Percentiles rank a stretch among this genome's conserved stretches.
These are phyloP conservation scores for Plenodomus biglobosus DNA, from an alignment of 2,329 filamentous ascomycete species.

Conservation along the genomic window DNA sequence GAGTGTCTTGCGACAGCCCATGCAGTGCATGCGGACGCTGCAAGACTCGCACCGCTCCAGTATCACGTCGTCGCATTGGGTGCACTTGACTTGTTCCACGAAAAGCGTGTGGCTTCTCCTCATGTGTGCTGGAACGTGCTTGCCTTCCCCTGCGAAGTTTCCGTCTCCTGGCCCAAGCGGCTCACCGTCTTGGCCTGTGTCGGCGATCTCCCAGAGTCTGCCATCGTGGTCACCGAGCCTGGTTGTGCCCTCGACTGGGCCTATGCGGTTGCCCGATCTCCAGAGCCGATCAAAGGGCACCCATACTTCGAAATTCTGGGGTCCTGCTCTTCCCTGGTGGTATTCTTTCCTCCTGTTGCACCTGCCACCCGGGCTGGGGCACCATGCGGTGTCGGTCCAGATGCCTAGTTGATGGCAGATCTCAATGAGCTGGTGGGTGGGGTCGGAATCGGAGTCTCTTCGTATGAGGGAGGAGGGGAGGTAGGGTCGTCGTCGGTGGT, in stretches of 20 bases:
- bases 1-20: conserved; percentile 61
- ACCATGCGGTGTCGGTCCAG: conserved; percentile 65
- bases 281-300: conserved; percentile 63
- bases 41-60: conserved; percentile 62
- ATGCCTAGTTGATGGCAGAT: conserved; percentile 61
- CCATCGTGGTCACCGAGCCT: conserved; percentile 49
- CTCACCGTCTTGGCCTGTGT: conserved; percentile 58
- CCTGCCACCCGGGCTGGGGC: conserved; percentile 58
- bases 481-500: conserved; percentile 62
- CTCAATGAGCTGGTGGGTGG: conserved; percentile 61
- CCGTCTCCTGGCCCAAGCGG: conserved; percentile 54
- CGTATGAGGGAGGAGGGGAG: conserved; percentile 57
- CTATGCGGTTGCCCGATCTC: conserved; percentile 62
- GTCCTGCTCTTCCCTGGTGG: conserved; percentile 57
- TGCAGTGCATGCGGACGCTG: conserved; percentile 63
- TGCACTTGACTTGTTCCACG: conserved; percentile 56
- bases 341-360: conserved; percentile 61
- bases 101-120: conserved; percentile 57
- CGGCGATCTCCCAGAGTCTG: conserved; percentile 58
- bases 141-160: conserved; percentile 53
- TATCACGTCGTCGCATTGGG: conserved; percentile 57
- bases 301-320: conserved; percentile 60
- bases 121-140: conserved; percentile 56
- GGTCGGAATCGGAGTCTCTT: conserved; percentile 62
- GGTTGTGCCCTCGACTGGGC: conserved; percentile 42